Base-by-base conservation (phyloP, 345 rosid genomes). In the Garcia nutans region DNA sequence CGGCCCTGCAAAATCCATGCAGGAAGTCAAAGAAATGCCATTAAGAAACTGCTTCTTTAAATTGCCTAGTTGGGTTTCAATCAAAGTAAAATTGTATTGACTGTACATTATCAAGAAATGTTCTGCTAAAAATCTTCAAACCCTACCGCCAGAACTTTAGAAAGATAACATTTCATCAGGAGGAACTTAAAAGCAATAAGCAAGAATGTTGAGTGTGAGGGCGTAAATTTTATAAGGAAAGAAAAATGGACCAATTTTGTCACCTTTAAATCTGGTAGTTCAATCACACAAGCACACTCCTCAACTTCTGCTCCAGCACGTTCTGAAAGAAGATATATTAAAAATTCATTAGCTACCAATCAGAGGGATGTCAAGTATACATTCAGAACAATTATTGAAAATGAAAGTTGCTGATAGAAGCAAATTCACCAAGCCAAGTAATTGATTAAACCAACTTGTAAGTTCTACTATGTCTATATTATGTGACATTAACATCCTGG, bases 181-280 rank as follows among this genome's bases (percentile, higher is more conserved):
- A 17, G 26, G 55, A 1, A 26, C 10, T 7, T 0, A 49, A 23
- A 8, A 15, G 5, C 41, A 37, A 5, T 8, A 24, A 49, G 41
- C 33, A 66, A 58, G 24, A 58, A 57, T 20, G 23, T 19, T 2
- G 22, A 57, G 41, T 37, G 41, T 33, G 41, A 33, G 11, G 7
- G 23, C 10, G 6, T 7, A n/a, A 9, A 3, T 24, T 5, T 60
- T 17, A 9, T 59, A 59, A 9, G 15, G 37, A 5, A 10, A 61
- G 26, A 52, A 52, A 20, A 15, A 44, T 44, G 50, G 9, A n/a
- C 16, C 44, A 19, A 10, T 31, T 3, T 15, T 78, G 82, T 57
- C 28, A 93, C 97, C 94, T 89, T 88, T 15, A 94, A 57, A 72
- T 93, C 97, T 0, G 97, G 99, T 70, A 93, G 75, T 81, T 89